Evolutionary conservation across 768 basidiomycete species (phyloP), one percentile per base, ranked within the genome.

Genomic region (Megacollybia marginata): DNA sequence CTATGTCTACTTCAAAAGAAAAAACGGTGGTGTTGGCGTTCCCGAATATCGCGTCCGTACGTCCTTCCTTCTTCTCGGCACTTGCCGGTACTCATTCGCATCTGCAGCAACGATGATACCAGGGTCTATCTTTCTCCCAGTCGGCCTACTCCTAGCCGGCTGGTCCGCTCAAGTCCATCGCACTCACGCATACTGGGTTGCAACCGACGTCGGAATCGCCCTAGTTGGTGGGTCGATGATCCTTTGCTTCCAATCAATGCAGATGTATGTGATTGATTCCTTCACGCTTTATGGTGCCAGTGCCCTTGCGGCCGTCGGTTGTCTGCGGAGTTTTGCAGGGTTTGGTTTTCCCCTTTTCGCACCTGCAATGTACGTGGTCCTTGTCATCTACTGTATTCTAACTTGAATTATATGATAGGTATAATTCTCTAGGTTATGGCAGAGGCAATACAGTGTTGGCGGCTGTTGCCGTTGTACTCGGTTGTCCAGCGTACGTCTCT

Each of bases 271-370:
- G 44, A 74, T 90, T 19, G 83, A 87, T 52, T 62, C 76, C 0
- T 88, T 85, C 60, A 77, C 82, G 0, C 62, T 84, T 2, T 71
- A 86, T 54, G 80, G 85, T 40, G 82, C 85, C 7, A 86, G 82
- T 40, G 11, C 23, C 18, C 36, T 53, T 34, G 52, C 85, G 0
- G 83, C 85, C 0, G 78, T 79, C 18, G 66, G 81, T 0, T 83
- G 64, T 59, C 60, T 88, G 12, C 79, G 88, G 20, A 79, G 82
- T 0, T 48, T 87, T 0, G 77, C 79, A 1, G 88, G 88, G 0
- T 89, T 87, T 48, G 80, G 74, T 1, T 88, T 91, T 59, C 88
- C 88, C 2, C 65, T 90, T n/a, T 90, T 90, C 55, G 84, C 81
- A 2, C 80, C 83, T 18, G 68, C 74, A 34, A 84, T 89, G 79